Evolutionary conservation across 768 basidiomycete genomes (phyloP), one percentile per base, ranked within the genome.

Genomic region (Austroboletus festivus): DNA sequence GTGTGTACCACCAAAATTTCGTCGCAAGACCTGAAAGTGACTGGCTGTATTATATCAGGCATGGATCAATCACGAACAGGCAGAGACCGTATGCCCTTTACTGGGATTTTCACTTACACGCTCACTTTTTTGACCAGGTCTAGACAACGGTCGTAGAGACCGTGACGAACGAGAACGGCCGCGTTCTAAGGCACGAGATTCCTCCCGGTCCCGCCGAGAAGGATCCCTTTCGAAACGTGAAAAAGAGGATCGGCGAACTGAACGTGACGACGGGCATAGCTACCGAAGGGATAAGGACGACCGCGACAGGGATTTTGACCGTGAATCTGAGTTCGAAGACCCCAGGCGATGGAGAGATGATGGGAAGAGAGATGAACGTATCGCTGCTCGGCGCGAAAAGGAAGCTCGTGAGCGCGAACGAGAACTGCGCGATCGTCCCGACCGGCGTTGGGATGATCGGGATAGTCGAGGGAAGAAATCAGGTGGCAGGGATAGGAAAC

Each of bases 301-400:
- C 38, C 69, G 72, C 15, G 71, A 70, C 19, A 62, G 57, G 43
- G 74, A 78, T 46, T 52, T 66, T 41, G 78, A 77, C 22, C 72
- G 73, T 18, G 80, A 80, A 30, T 59, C 52, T n/a, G 82, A 82
- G 15, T 68, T 68, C 8, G 86, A 89, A 38, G 86, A 89, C 55
- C 70, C 82, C 21, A 75, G 89, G 44, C 80, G 82, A 51, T 91
- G 88, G 88, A 75, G 86, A 57, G 88, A 91, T 60, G 88, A 90
- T 55, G 88, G 88, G 15, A 86, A 81, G 64, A 77, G 88, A 40
- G 88, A 91, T 37, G 88, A 91, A 59, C 75, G 88, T 28, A 60
- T 89, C 47, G 78, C 82, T 35, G 73, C 80, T 18, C 75, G 85
- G 45, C 78, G 85, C 48, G 73, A 79, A 48, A 76, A 78, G 37